These are phyloP conservation scores for Stephania cephalantha DNA, from an alignment of 164 flowering plant genomes.

Conservation along the genomic window DNA sequence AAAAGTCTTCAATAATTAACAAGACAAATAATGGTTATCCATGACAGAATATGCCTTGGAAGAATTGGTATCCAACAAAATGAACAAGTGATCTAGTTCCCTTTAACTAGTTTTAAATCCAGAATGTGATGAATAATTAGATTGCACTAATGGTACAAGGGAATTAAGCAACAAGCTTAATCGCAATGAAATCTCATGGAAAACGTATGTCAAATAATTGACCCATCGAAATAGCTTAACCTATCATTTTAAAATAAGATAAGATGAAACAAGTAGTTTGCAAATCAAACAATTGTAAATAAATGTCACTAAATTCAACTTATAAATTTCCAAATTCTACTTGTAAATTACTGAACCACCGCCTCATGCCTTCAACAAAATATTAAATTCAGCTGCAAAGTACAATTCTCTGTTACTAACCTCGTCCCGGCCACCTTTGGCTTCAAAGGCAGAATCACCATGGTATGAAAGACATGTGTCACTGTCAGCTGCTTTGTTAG, in stretches of 20 bases:
- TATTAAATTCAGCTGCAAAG: neutral
- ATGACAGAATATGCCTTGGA: neutral
- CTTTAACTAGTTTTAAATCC: neutral
- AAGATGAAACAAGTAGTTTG: neutral
- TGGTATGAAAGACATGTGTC: slow-evolving; percentile 18
- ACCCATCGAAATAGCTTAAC: neutral
- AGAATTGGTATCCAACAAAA: neutral
- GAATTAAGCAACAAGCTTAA: neutral
- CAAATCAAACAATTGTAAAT: neutral
- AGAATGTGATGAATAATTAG: neutral
- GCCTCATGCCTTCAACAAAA: neutral
- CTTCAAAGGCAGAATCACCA: slow-evolving; percentile 8
- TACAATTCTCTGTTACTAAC: slow-evolving; percentile 20
- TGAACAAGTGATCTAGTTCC: neutral
- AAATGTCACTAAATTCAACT: neutral
- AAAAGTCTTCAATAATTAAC: neutral
- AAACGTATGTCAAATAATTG: neutral
- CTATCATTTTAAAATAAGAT: neutral
- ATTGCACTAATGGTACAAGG: neutral
- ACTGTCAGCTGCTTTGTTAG: slow-evolving; percentile 12
- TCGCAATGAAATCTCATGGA: neutral
- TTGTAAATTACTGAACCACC: neutral
- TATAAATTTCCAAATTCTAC: neutral
- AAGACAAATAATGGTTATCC: neutral
- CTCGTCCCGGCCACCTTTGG: slow-evolving; percentile 27